Conservation (phyloP, 2,329 filamentous ascomycete species). For the Colletotrichum tamarilloi region DNA sequence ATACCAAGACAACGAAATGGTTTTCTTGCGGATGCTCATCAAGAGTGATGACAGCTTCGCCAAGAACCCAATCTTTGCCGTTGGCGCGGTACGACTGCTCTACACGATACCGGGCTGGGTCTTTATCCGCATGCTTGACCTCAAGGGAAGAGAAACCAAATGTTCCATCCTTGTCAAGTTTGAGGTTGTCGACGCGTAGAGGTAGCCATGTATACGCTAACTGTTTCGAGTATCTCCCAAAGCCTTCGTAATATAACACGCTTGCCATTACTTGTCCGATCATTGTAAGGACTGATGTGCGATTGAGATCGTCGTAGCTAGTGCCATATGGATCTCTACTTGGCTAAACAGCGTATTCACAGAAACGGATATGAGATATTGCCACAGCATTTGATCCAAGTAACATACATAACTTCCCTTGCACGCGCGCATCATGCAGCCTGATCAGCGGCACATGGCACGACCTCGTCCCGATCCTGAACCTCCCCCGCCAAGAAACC, state of each 20-base stretch:
- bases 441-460: constrained; percentile 35
- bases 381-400: too few species aligned
- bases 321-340: neutral
- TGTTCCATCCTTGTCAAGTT: constrained; percentile 72
- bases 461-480: constrained; percentile 38
- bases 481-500: constrained; percentile 43
- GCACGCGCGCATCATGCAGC: neutral
- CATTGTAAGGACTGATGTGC: neutral
- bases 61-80: constrained; percentile 70
- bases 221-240: neutral
- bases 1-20: constrained; percentile 74
- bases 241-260: neutral
- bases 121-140: constrained; percentile 73
- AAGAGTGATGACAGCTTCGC: constrained; percentile 75
- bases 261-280: neutral
- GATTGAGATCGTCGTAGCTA: neutral
- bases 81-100: constrained; percentile 68
- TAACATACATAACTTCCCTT: too few species aligned
- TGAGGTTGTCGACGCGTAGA: constrained; percentile 58
- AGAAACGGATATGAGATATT: too few species aligned
- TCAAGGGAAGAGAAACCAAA: constrained; percentile 72
- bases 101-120: constrained; percentile 69
- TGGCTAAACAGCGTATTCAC: too few species aligned
- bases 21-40: constrained; percentile 72
- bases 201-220: neutral